phyloP scores from a whole-genome alignment of 331 rosid genomes.

The Saraca asoca region DNA sequence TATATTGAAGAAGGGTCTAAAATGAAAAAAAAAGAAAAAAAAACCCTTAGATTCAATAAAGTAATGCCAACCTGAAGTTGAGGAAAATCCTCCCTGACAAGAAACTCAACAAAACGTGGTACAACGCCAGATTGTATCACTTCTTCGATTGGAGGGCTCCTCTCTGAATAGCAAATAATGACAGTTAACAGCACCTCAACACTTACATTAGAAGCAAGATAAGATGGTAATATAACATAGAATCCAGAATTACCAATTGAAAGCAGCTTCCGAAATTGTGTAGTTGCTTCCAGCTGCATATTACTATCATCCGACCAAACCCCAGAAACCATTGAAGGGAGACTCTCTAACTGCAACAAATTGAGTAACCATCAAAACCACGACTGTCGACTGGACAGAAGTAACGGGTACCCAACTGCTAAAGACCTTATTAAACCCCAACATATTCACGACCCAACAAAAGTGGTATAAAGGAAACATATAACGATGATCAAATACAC shows the following conservation, averaged over 20 bases:
- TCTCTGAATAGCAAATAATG: constrained; percentile 42
- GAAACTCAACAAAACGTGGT: constrained; percentile 85
- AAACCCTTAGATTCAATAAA: background rate
- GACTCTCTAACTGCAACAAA: constrained; percentile 72
- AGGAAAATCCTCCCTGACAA: constrained; percentile 79
- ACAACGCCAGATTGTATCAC: constrained; percentile 91
- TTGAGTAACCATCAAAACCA: constrained; percentile 20
- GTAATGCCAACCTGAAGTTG: constrained; percentile 70
- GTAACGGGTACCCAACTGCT: constrained; percentile 11
- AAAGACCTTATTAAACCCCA: constrained; percentile 13
- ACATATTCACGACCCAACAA: background rate
- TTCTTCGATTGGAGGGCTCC: constrained; percentile 94
- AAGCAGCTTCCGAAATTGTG: constrained; percentile 84
- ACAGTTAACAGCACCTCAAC: background rate
- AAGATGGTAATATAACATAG: background rate
- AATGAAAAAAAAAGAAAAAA: background rate
- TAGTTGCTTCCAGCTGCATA: constrained; percentile 84
- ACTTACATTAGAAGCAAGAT: background rate
- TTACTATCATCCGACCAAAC: constrained; percentile 63
- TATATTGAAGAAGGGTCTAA: background rate
- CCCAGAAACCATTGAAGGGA: constrained; percentile 86
- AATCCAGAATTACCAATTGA: constrained; percentile 62
- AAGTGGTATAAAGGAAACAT: background rate
- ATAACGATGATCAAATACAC: background rate
- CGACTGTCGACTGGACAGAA: constrained; percentile 1